Evolutionary conservation across 192 early-diverging fungal species (phyloP).

Genomic region (Coemansia sp.): DNA sequence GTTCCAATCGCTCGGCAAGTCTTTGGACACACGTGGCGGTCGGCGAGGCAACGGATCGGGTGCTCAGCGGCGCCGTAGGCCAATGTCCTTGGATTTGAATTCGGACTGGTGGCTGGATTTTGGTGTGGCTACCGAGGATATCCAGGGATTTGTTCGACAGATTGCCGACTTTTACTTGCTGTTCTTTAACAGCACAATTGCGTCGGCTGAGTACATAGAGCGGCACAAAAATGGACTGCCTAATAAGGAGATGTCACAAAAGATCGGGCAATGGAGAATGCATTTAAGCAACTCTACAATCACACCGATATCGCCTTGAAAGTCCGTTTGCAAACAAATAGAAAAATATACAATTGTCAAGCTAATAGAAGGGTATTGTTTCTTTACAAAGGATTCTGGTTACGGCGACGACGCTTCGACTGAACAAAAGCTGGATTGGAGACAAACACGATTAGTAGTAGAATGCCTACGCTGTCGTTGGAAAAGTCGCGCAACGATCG

Average conservation of each 20-base stretch:
- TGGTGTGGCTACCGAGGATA: conserved; percentile 34
- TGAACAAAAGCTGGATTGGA: conserved; percentile 55
- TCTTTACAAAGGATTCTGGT: conserved; percentile 11
- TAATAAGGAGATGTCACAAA: conserved; percentile 37
- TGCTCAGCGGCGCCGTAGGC: conserved; percentile 1
- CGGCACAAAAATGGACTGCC: conserved; percentile 37
- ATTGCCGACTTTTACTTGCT: conserved; percentile 51
- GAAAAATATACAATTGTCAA: neutral
- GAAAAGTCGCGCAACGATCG: conserved; percentile 48
- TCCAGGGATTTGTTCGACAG: conserved; percentile 51
- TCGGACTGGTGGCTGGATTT: conserved; percentile 39
- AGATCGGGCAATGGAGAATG: conserved; percentile 48
- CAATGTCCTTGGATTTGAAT: conserved; percentile 19
- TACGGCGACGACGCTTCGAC: conserved; percentile 26
- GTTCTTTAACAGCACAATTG: conserved; percentile 37
- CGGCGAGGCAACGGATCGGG: conserved; percentile 5
- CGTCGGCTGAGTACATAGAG: conserved; percentile 35
- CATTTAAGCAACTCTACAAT: conserved; percentile 13
- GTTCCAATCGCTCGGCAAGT: neutral
- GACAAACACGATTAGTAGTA: conserved; percentile 49
- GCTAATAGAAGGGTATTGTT: neutral
- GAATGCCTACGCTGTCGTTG: conserved; percentile 52
- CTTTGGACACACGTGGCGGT: neutral
- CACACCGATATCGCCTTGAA: conserved; percentile 5
- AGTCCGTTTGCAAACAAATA: too few relatives aligned